Conservation (phyloP, 495 filamentous ascomycete species). For the Annulohypoxylon bovei region DNA sequence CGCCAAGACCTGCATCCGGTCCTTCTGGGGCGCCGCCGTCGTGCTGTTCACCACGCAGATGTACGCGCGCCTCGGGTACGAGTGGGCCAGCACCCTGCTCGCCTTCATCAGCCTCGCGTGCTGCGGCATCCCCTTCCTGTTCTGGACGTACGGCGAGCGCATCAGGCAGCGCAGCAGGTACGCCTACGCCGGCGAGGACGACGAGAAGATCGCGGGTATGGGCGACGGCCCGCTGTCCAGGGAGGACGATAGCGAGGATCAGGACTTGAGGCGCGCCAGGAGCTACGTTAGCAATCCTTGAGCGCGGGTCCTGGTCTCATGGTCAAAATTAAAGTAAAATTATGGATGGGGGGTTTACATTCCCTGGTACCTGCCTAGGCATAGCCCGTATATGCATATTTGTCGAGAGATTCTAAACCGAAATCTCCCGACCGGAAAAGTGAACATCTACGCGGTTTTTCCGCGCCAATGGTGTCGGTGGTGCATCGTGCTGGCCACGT, state of each 20-base stretch:
- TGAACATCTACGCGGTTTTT: not conserved
- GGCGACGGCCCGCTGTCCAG: slow-evolving; percentile 26
- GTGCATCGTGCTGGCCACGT: not conserved
- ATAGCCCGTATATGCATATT: too few species aligned
- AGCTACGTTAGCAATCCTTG: slow-evolving; percentile 58
- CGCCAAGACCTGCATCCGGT: slow-evolving; percentile 81
- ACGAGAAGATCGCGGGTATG: slow-evolving; percentile 43
- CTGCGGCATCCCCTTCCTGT: slow-evolving; percentile 79
- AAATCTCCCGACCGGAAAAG: not conserved
- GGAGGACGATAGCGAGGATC: slow-evolving; percentile 48
- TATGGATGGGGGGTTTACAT: too few species aligned
- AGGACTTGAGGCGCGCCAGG: slow-evolving; percentile 49
- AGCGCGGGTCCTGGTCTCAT: not conserved
- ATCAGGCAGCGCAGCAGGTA: slow-evolving; percentile 73
- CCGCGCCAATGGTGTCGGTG: not conserved
- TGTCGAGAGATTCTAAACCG: not conserved
- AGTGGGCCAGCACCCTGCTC: slow-evolving; percentile 78
- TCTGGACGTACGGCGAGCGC: slow-evolving; percentile 75
- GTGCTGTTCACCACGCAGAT: slow-evolving; percentile 86
- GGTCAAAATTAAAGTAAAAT: too few species aligned
- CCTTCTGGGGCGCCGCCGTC: slow-evolving; percentile 78
- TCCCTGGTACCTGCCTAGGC: too few species aligned
- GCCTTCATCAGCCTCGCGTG: slow-evolving; percentile 77
- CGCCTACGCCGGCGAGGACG: slow-evolving; percentile 66
- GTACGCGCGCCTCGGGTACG: slow-evolving; percentile 74